Conservation (phyloP, 306 rosid species). For the Corylus americana region DNA sequence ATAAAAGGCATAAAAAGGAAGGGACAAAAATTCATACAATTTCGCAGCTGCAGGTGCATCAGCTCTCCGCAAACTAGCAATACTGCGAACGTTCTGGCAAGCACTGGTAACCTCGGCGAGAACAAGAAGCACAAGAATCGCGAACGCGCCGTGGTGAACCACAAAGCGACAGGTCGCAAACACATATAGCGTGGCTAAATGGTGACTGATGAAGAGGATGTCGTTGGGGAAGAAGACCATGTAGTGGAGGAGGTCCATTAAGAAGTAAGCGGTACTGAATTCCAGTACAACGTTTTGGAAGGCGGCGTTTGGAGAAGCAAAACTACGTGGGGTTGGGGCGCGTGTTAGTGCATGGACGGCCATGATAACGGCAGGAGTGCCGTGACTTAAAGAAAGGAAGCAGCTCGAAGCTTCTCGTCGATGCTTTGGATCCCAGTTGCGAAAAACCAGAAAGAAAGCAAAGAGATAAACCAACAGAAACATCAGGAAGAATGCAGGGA, state of each 20-base stretch:
- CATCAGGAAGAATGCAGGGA: constrained; percentile 37
- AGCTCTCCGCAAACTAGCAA: constrained; percentile 23
- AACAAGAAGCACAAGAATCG: constrained; percentile 41
- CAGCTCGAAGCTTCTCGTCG: constrained; percentile 49
- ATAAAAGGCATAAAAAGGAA: constrained; percentile 39
- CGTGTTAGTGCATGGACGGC: constrained; percentile 28
- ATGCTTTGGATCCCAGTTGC: constrained; percentile 41
- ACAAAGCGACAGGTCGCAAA: constrained; percentile 40
- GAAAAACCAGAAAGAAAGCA: constrained; percentile 31
- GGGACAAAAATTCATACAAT: constrained; percentile 38
- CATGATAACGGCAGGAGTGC: constrained; percentile 41
- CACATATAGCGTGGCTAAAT: constrained; percentile 49
- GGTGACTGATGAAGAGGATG: constrained; percentile 45
- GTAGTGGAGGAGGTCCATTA: constrained; percentile 45
- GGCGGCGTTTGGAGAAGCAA: constrained; percentile 39
- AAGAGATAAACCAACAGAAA: constrained; percentile 36
- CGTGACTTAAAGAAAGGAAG: constrained; percentile 50
- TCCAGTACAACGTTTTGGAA: constrained; percentile 36
- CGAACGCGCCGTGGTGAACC: constrained; percentile 41
- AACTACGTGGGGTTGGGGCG: constrained; percentile 7
- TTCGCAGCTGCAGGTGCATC: constrained; percentile 29
- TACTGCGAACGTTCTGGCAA: constrained; percentile 52
- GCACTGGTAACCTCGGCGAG: constrained; percentile 51
- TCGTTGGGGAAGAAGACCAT: constrained; percentile 37
- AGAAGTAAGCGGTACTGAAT: constrained; percentile 50